Evolutionary conservation across 352 stramenopile genomes (phyloP).

Genomic region (Aphanomyces stellatus): DNA sequence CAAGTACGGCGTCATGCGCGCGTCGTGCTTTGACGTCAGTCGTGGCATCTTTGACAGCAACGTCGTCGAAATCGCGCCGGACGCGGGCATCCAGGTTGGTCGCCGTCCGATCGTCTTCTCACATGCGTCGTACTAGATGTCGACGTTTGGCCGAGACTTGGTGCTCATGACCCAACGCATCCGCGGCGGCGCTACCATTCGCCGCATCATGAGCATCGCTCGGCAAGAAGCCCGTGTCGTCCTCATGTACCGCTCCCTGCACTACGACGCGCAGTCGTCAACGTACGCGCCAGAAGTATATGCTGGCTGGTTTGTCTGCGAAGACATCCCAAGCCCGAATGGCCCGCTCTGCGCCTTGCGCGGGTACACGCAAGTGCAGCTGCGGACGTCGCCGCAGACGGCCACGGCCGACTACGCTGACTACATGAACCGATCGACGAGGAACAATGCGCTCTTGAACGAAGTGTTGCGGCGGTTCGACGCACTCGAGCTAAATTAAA

Average conservation of each 20-base stretch:
- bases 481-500: too few species aligned
- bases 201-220: not conserved
- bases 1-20: not conserved
- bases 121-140: too few species aligned
- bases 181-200: not conserved
- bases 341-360: not conserved
- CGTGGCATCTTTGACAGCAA: not conserved
- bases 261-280: constrained; percentile 1
- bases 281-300: too few species aligned
- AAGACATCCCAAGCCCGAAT: not conserved
- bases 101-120: too few species aligned
- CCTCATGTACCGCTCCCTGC: constrained; percentile 3
- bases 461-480: not conserved
- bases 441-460: not conserved
- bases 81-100: too few species aligned
- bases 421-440: constrained; percentile 11
- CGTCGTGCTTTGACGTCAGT: not conserved
- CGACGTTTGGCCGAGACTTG: not conserved
- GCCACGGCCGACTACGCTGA: not conserved
- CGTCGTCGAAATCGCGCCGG: not conserved
- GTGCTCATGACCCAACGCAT: not conserved
- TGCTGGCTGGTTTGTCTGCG: constrained; percentile 2
- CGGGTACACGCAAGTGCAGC: constrained; percentile 8
- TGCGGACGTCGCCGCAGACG: not conserved
- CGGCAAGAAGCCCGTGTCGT: not conserved